Evolutionary conservation across 495 filamentous ascomycete genomes (phyloP).

Genomic region (Penicillium steckii): DNA sequence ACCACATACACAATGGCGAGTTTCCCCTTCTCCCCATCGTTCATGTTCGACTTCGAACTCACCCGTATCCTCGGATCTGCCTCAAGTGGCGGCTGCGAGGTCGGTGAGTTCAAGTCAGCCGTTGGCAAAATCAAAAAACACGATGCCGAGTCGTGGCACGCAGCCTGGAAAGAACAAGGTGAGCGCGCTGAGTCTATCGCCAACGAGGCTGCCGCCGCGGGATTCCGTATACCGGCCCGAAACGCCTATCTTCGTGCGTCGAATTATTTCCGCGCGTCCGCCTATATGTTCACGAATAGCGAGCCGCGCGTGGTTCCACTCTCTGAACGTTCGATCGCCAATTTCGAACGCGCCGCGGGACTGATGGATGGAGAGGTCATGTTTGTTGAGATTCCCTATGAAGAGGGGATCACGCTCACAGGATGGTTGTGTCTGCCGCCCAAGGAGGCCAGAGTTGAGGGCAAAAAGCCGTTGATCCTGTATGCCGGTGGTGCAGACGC

Average conservation of each 20-base stretch:
- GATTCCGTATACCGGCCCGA: constrained; percentile 21
- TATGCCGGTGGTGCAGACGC: constrained; percentile 41
- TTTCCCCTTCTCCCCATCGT: too few species aligned
- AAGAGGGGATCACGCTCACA: constrained; percentile 23
- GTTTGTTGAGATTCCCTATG: constrained; percentile 40
- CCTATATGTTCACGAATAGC: background rate
- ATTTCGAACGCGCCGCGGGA: constrained; percentile 14
- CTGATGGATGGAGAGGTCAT: constrained; percentile 14
- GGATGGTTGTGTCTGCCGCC: constrained; percentile 43
- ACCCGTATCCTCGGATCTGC: constrained; percentile 41
- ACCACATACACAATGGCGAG: too few species aligned
- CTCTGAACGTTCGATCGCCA: constrained; percentile 12
- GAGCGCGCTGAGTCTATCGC: constrained; percentile 22
- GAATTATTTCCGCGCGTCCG: background rate
- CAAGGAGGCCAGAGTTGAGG: constrained; percentile 7
- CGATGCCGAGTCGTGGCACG: constrained; percentile 42
- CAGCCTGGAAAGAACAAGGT: constrained; percentile 14
- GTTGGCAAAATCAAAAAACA: constrained; percentile 31
- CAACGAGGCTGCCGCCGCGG: constrained; percentile 20
- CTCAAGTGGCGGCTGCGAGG: constrained; percentile 35
- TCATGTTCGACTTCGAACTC: constrained; percentile 51
- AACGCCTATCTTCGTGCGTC: constrained; percentile 42
- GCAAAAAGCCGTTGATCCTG: constrained; percentile 42
- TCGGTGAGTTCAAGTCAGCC: constrained; percentile 41
- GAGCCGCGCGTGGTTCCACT: constrained; percentile 24